phyloP scores from a whole-genome alignment of 768 basidiomycete genomes.

The Sporobolomyces pararoseus region DNA sequence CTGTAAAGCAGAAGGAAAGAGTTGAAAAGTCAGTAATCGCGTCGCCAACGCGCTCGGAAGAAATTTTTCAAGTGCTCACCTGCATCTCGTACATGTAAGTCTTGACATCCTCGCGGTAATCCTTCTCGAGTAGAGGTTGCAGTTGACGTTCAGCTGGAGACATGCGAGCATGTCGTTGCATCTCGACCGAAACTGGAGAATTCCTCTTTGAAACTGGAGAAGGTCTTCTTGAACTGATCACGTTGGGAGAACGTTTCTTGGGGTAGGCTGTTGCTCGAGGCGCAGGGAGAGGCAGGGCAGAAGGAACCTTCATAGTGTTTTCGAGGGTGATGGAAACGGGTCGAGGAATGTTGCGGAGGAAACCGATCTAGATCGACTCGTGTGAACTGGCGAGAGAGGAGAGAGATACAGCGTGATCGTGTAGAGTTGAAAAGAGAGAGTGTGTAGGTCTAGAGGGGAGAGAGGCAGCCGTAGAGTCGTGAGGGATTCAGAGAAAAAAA shows the following conservation, averaged over 20 bases:
- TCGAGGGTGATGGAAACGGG: neutral
- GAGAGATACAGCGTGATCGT: conserved; percentile 11
- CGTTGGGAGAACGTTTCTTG: conserved; percentile 54
- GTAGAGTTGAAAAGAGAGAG: neutral
- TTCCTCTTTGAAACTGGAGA: conserved; percentile 54
- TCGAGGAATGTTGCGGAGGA: conserved; percentile 30
- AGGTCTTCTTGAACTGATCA: neutral
- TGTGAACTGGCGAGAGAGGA: conserved; percentile 1
- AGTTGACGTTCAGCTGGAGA: conserved; percentile 58
- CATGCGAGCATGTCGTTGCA: conserved; percentile 52
- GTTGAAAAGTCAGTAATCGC: neutral
- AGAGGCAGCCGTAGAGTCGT: conserved; percentile 14
- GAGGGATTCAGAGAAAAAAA: too few relatives aligned
- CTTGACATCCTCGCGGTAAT: conserved; percentile 88
- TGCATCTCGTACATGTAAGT: conserved; percentile 98
- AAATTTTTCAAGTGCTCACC: conserved; percentile 59
- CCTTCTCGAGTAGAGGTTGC: conserved; percentile 81
- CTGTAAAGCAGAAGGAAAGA: conserved; percentile 57
- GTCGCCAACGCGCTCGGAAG: conserved; percentile 18
- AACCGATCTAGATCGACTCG: neutral
- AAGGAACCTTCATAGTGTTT: conserved; percentile 23
- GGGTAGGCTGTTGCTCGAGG: conserved; percentile 55
- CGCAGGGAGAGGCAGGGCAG: conserved; percentile 28
- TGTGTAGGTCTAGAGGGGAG: neutral
- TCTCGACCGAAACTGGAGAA: conserved; percentile 56